A percentile compares a stretch with the other conserved stretches of the same genome.
phyloP scores from a whole-genome alignment of 257 asterid genomes.

The Parsonsia alboflavescens region DNA sequence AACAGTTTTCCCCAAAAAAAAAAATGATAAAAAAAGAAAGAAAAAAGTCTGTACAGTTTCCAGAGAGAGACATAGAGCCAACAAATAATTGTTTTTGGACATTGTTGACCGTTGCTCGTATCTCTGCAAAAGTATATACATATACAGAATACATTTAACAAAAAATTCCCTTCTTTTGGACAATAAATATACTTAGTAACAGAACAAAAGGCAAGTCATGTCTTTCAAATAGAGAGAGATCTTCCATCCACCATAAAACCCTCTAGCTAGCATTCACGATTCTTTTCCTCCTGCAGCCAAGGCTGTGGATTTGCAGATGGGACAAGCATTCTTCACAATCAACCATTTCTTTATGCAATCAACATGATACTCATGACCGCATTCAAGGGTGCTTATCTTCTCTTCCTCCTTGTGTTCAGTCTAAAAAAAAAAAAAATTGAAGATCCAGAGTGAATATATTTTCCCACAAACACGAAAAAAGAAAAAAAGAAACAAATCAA shows the following conservation, averaged over 20 bases:
- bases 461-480: slow-evolving; percentile 2
- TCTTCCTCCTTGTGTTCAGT: slow-evolving; percentile 45
- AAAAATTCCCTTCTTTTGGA: slow-evolving; percentile 27
- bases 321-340: slow-evolving; percentile 56
- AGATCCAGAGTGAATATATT: neutral
- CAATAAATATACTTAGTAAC: slow-evolving; percentile 28
- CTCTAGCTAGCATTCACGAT: slow-evolving; percentile 21
- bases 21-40: neutral
- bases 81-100: slow-evolving; percentile 22
- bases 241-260: slow-evolving; percentile 12
- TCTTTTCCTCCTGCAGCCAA: slow-evolving; percentile 34
- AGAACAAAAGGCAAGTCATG: slow-evolving; percentile 20
- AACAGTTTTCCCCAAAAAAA: slow-evolving; percentile 1
- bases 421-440: slow-evolving; percentile 25
- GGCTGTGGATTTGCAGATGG: slow-evolving; percentile 73
- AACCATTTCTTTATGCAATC: slow-evolving; percentile 72
- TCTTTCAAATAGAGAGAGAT: slow-evolving; percentile 9
- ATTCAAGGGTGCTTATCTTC: slow-evolving; percentile 47
- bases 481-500: neutral
- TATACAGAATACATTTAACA: slow-evolving; percentile 44
- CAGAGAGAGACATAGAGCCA: slow-evolving; percentile 35
- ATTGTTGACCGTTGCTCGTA: slow-evolving; percentile 31
- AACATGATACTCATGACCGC: slow-evolving; percentile 70
- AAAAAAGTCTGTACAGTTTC: slow-evolving; percentile 49
- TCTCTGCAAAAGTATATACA: slow-evolving; percentile 53